Percentiles rank a stretch among this genome's conserved stretches.
These are phyloP conservation scores for Coniochaeta hoffmannii DNA, from an alignment of 2,329 filamentous ascomycete species.

Conservation along the genomic window DNA sequence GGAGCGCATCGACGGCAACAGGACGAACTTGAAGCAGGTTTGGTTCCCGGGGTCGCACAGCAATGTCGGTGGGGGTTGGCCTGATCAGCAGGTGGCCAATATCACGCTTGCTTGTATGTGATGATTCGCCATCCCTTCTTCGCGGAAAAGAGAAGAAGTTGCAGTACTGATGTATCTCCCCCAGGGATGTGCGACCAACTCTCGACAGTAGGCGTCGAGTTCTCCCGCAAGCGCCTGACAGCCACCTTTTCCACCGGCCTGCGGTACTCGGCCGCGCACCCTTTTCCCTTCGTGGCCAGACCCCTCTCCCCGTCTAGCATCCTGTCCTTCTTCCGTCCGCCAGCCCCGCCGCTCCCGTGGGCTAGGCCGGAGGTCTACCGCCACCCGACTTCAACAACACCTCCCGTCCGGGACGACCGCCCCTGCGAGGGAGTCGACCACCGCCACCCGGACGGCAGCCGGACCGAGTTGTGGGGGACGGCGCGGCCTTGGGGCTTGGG, in stretches of 20 bases:
- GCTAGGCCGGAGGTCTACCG: slow-evolving; percentile 19
- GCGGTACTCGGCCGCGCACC: slow-evolving; percentile 23
- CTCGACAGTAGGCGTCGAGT: slow-evolving; percentile 22
- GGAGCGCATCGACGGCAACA: slow-evolving; percentile 23
- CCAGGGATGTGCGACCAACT: slow-evolving; percentile 27
- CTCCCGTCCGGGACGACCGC: slow-evolving; percentile 13
- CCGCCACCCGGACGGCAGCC: slow-evolving; percentile 13
- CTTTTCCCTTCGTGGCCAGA: slow-evolving; percentile 20
- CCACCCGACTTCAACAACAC: slow-evolving; percentile 4
- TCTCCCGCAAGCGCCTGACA: slow-evolving; percentile 17
- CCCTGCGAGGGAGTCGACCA: slow-evolving; percentile 20
- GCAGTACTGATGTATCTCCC: neutral
- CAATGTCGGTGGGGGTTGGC: slow-evolving; percentile 55
- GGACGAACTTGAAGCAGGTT: slow-evolving; percentile 23
- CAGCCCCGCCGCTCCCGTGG: slow-evolving; percentile 12
- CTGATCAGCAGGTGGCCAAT: slow-evolving; percentile 24
- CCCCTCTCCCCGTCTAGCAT: neutral
- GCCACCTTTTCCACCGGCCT: slow-evolving; percentile 18
- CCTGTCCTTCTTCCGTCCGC: neutral
- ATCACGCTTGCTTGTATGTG: slow-evolving; percentile 24
- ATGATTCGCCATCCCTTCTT: neutral
- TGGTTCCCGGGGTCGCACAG: slow-evolving; percentile 59
- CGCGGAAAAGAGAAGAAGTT: too few species aligned
- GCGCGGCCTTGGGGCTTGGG: slow-evolving; percentile 23
- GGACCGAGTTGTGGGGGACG: slow-evolving; percentile 10